phyloP scores from a whole-genome alignment of 805 yeast genomes.

The Lipomyces yamadae region DNA sequence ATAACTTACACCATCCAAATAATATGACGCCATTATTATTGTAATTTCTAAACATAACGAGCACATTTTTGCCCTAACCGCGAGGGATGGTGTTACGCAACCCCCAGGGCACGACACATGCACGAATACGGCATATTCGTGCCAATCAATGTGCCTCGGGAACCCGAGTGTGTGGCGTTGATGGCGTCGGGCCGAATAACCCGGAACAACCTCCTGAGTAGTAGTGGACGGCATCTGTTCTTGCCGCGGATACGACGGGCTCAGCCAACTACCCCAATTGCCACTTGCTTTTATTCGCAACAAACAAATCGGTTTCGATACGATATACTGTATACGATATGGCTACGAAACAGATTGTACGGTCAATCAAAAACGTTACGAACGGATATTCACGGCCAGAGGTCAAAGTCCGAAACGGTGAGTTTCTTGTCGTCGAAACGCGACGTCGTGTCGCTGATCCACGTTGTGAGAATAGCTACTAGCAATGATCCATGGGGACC shows the following conservation, averaged over 20 bases:
- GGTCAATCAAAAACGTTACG: constrained; percentile 69
- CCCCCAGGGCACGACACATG: background rate
- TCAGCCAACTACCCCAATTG: background rate
- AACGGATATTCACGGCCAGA: constrained; percentile 88
- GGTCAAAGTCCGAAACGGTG: constrained; percentile 75
- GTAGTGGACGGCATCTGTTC: background rate
- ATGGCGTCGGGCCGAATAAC: background rate
- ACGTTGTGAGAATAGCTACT: constrained; percentile 59
- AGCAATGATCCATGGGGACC: constrained; percentile 88
- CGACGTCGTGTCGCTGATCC: background rate
- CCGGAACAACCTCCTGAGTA: background rate
- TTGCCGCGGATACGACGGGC: background rate
- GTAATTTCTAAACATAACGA: background rate
- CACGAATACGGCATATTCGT: background rate
- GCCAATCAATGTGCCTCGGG: too few species aligned
- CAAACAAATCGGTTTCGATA: background rate
- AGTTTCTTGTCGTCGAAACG: background rate
- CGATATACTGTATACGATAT: constrained; percentile 1
- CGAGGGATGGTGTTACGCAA: background rate
- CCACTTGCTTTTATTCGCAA: background rate
- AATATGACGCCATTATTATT: background rate
- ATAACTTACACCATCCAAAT: background rate
- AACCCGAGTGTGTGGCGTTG: too few species aligned
- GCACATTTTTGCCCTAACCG: background rate
- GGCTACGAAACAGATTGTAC: constrained; percentile 26